Evolutionary conservation across 2,329 filamentous ascomycete species (phyloP).

Genomic region (Cercospora sesami): DNA sequence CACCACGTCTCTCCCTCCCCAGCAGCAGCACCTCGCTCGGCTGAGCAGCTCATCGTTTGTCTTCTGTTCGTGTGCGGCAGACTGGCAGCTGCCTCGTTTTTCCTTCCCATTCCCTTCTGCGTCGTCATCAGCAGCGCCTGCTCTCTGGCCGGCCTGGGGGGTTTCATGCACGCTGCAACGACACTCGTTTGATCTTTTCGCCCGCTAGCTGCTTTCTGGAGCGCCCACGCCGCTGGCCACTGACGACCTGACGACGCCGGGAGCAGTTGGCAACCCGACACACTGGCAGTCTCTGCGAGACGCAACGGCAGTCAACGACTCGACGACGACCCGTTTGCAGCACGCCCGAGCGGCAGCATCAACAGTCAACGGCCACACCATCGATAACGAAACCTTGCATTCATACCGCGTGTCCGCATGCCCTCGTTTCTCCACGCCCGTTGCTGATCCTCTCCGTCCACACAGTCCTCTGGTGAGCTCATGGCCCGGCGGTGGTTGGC

Average conservation of each 20-base stretch:
- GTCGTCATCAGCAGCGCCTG: not conserved
- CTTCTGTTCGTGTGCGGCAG: conserved; percentile 3
- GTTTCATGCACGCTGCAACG: conserved; percentile 4
- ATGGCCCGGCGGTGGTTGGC: not conserved
- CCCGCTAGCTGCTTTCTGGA: not conserved
- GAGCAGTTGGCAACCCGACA: not conserved
- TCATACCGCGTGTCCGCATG: conserved; percentile 16
- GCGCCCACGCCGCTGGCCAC: conserved; percentile 3
- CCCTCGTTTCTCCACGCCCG: conserved; percentile 13
- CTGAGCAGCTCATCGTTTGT: not conserved
- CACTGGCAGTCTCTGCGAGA: not conserved
- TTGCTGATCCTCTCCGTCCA: not conserved
- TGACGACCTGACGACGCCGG: not conserved
- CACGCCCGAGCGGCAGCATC: not conserved
- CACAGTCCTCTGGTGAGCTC: conserved; percentile 16
- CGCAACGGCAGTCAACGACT: not conserved
- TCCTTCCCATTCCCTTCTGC: not conserved
- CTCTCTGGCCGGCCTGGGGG: not conserved
- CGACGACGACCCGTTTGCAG: not conserved
- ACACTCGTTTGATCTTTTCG: conserved; percentile 15
- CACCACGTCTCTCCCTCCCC: not conserved
- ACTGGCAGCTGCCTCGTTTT: conserved; percentile 14
- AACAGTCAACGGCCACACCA: conserved; percentile 2
- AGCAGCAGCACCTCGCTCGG: not conserved
- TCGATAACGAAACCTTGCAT: conserved; percentile 5